Conservation (phyloP, 2,329 filamentous ascomycete species). For the Penicillium digitatum region DNA sequence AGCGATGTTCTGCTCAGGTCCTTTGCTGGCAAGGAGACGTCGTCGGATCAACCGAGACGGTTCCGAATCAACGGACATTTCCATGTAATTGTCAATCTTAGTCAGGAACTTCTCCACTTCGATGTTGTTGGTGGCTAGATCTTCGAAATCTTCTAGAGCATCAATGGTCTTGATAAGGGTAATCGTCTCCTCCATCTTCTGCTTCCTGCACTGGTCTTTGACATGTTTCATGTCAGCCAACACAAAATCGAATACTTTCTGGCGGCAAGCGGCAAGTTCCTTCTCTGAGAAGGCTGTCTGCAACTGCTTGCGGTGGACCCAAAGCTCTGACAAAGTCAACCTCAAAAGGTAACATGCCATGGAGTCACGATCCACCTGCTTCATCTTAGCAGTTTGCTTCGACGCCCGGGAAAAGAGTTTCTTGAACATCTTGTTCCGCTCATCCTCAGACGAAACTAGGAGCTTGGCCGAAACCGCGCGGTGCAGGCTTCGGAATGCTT, state of each 20-base stretch:
- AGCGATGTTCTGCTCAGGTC: conserved; percentile 26
- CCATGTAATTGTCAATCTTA: conserved; percentile 37
- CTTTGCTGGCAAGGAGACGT: conserved; percentile 33
- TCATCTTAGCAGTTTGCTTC: conserved; percentile 29
- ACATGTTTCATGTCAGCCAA: conserved; percentile 36
- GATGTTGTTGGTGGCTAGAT: conserved; percentile 32
- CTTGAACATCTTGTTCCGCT: conserved; percentile 34
- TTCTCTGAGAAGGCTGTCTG: conserved; percentile 26
- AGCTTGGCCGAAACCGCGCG: conserved; percentile 35
- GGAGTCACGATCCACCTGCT: conserved; percentile 32
- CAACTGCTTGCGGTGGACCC: conserved; percentile 32
- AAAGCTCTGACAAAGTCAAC: conserved; percentile 35
- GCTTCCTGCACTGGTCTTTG: conserved; percentile 35
- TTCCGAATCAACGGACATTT: conserved; percentile 32
- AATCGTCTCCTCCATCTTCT: conserved; percentile 32
- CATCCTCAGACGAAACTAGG: conserved; percentile 32
- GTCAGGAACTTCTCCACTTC: conserved; percentile 36
- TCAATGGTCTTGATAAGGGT: conserved; percentile 38
- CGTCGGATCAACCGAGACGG: conserved; percentile 31
- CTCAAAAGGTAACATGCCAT: conserved; percentile 37
- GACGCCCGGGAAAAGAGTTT: conserved; percentile 34
- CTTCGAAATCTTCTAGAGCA: conserved; percentile 40
- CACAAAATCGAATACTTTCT: conserved; percentile 34
- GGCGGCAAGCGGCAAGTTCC: conserved; percentile 32
- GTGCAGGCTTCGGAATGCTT: conserved; percentile 37